phyloP scores from a whole-genome alignment of 805 yeast species.

The Wickerhamomyces queroliae region DNA sequence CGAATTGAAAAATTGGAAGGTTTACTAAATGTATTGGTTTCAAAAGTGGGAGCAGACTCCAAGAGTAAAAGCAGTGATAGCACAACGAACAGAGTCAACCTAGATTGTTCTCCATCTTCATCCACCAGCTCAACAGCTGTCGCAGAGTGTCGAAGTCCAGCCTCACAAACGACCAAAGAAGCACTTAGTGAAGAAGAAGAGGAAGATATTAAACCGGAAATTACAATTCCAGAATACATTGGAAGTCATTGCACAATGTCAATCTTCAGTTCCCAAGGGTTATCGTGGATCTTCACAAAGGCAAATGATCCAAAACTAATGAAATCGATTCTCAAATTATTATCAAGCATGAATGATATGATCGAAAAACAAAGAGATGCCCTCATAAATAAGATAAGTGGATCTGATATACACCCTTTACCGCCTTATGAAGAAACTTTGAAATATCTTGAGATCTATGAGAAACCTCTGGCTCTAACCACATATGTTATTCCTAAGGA shows the following conservation, averaged over 20 bases:
- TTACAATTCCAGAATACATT: neutral
- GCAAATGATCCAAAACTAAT: neutral
- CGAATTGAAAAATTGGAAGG: neutral
- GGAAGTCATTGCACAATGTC: slow-evolving; percentile 16
- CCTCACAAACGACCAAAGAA: too few relatives aligned
- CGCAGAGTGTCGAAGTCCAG: too few relatives aligned
- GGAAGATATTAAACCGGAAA: neutral
- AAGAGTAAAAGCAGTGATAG: neutral
- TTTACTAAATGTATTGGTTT: neutral
- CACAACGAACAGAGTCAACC: too few relatives aligned
- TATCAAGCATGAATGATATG: neutral
- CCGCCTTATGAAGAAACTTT: neutral
- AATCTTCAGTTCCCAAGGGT: slow-evolving; percentile 29
- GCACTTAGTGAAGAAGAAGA: too few relatives aligned
- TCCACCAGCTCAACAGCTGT: neutral
- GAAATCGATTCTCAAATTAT: neutral
- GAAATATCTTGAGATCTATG: neutral
- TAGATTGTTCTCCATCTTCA: too few relatives aligned
- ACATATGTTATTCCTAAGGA: neutral
- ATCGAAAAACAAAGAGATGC: neutral
- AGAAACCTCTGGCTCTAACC: neutral
- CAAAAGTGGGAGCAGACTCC: neutral
- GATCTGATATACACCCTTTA: neutral
- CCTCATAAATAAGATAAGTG: neutral
- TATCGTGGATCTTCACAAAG: slow-evolving; percentile 26